Evolutionary conservation across 2,329 filamentous ascomycete genomes (phyloP), one percentile per base, ranked within the genome.

Genomic region (Chaetomium sp.): DNA sequence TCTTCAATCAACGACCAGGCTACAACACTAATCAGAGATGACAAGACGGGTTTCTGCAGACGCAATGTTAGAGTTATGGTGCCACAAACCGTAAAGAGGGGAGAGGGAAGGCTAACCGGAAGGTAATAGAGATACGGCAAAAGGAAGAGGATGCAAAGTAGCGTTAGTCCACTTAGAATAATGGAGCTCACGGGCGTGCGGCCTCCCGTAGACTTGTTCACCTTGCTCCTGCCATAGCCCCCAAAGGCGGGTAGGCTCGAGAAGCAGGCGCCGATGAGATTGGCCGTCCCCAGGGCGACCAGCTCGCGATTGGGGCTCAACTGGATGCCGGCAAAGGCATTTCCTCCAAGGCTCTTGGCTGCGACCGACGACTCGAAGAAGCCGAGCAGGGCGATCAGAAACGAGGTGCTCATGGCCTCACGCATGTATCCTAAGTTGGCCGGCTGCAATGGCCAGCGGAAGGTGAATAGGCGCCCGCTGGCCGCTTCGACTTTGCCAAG

Each of bases 361-460:
- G 95, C 95, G 13, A 99, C 93, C 0, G 93, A 97, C 2, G 92
- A 97, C 77, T 99, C 95, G 72, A 99, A 99, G 78, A 99, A 99
- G n/a, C 95, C 95, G 0, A 99, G 87, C 27, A 99, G 83, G 0
- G 93, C 92, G 69, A 99, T 97, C 61, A 98, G 83, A 73, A 99
- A 97, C 0, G 92, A 90, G 0, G 95, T 98, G 59, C 91, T 89
- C 84, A 98, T 90, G 45, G 92, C 90, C 67, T 92, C 90, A 25
- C 90, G 89, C 61, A 96, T 91, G 74, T 97, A 90, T 27, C 86
- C 84, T 82, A 98, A 88, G 70, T 96, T 87, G 5, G 86, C 82
- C 2, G 86, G 79, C 68, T 88, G 86, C 72, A 97, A 95, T 0
- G 95, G 94, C 84, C 93, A 97, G 67, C 90, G 87, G 70, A 97